Conservation (phyloP, 108 stramenopile species). For the Cafeteria roenbergensis region DNA sequence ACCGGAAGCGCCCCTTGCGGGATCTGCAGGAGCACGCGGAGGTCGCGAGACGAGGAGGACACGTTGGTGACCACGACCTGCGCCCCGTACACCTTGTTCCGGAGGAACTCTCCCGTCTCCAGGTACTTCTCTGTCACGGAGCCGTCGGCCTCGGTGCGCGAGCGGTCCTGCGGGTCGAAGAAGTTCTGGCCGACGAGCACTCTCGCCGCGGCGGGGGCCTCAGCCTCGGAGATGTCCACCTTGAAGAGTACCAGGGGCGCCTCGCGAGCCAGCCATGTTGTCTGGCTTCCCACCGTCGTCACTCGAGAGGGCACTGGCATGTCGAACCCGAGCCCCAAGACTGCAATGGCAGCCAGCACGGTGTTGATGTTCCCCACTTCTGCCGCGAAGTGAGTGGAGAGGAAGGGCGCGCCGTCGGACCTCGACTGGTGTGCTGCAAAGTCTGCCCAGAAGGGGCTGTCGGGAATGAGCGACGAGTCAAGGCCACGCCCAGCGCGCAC, state of each 20-base stretch:
- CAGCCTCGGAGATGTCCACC: neutral
- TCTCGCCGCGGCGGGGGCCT: neutral
- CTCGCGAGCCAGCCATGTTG: neutral
- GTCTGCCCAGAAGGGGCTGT: slow-evolving; percentile 4
- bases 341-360: neutral
- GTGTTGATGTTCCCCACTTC: neutral
- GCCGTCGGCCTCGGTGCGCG: neutral
- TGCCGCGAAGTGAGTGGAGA: neutral
- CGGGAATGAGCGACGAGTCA: neutral
- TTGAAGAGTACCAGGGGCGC: slow-evolving; percentile 2
- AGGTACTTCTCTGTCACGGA: neutral
- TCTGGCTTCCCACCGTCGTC: neutral
- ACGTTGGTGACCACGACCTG: neutral
- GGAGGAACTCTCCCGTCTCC: neutral
- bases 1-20: neutral
- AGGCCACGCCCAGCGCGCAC: neutral
- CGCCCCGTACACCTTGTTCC: neutral
- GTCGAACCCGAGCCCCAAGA: neutral
- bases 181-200: neutral
- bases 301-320: neutral
- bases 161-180: neutral
- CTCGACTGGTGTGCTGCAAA: neutral
- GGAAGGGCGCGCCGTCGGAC: neutral
- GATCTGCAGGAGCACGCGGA: slow-evolving; percentile 2
- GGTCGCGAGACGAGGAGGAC: neutral